Evolutionary conservation across 2,329 filamentous ascomycete species (phyloP).

Genomic region (Fusarium pilosicola): DNA sequence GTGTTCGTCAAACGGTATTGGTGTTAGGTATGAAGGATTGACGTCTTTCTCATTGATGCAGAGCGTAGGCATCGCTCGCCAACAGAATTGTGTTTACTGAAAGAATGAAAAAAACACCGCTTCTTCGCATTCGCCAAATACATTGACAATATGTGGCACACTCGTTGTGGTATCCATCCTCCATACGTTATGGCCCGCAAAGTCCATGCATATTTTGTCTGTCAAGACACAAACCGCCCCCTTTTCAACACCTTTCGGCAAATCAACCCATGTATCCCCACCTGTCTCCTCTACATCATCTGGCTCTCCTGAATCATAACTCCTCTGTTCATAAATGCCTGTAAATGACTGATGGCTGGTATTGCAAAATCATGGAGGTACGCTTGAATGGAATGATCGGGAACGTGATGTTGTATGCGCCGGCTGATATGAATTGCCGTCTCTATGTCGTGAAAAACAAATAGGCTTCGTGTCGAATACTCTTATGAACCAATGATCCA

Average conservation of each 20-base stretch:
- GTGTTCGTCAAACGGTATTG: not conserved
- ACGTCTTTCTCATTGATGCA: slow-evolving; percentile 35
- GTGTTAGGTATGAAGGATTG: slow-evolving; percentile 25
- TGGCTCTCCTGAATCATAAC: slow-evolving; percentile 16
- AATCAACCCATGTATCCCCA: not conserved
- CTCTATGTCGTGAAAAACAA: slow-evolving; percentile 30
- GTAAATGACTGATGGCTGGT: slow-evolving; percentile 37
- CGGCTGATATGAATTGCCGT: slow-evolving; percentile 16
- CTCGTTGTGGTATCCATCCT: slow-evolving; percentile 26
- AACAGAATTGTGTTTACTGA: slow-evolving; percentile 27
- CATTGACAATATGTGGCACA: slow-evolving; percentile 28
- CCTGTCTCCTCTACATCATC: not conserved
- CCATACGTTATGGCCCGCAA: not conserved
- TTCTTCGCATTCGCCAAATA: slow-evolving; percentile 37
- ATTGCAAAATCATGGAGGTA: slow-evolving; percentile 37
- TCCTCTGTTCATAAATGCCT: slow-evolving; percentile 37
- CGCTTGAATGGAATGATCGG: slow-evolving; percentile 37
- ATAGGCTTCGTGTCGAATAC: slow-evolving; percentile 22
- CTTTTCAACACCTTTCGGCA: slow-evolving; percentile 2
- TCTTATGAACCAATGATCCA: slow-evolving; percentile 5
- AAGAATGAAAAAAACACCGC: slow-evolving; percentile 31
- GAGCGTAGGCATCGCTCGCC: slow-evolving; percentile 19
- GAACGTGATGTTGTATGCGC: slow-evolving; percentile 41
- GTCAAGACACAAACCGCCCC: slow-evolving; percentile 22
- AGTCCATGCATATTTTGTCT: slow-evolving; percentile 24